A percentile compares a stretch with the other conserved stretches of the same genome.
These are phyloP conservation scores for Eucalyptus fibrosa DNA, from an alignment of 345 rosid species.

Conservation along the genomic window DNA sequence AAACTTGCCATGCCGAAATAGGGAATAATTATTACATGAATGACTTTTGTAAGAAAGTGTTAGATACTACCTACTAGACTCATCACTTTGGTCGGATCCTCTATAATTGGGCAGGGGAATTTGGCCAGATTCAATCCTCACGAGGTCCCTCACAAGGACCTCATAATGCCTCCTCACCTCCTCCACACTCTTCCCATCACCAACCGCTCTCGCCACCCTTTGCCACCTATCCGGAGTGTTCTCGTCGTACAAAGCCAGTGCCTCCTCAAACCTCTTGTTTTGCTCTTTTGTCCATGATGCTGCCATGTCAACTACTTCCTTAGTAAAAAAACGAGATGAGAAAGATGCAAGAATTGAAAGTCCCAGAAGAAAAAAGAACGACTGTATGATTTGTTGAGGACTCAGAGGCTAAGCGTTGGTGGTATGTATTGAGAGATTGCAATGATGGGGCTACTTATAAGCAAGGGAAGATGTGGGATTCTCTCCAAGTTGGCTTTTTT, in stretches of 20 bases:
- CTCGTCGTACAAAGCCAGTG: conserved; percentile 3
- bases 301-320: neutral
- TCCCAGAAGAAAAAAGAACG: neutral
- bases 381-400: neutral
- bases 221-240: conserved; percentile 5
- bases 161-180: conserved; percentile 11
- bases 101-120: conserved; percentile 2
- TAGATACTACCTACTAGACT: neutral
- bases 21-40: neutral
- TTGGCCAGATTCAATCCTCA: conserved; percentile 3
- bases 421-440: neutral
- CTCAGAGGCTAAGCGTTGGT: neutral
- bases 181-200: neutral
- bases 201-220: conserved; percentile 4
- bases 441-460: neutral
- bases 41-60: neutral
- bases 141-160: conserved; percentile 2
- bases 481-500: neutral
- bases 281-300: conserved; percentile 7
- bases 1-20: neutral
- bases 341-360: neutral
- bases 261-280: conserved; percentile 9
- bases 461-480: neutral
- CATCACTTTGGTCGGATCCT: neutral
- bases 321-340: neutral